phyloP scores from a whole-genome alignment of 2,329 filamentous ascomycete species.

The Aspergillus chevalieri region DNA sequence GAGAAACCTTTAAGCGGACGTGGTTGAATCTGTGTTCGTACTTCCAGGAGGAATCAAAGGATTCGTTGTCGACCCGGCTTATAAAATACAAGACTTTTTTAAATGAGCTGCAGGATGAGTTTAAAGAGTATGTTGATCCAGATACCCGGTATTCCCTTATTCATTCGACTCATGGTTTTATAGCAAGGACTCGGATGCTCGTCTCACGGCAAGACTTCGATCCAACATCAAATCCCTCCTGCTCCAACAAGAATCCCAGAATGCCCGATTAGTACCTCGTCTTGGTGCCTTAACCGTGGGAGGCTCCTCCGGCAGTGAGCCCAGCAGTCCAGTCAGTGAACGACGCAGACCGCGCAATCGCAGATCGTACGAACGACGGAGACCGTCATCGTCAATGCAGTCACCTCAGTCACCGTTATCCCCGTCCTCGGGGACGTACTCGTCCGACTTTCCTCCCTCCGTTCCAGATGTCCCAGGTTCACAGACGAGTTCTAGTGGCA shows the following conservation, averaged over 20 bases:
- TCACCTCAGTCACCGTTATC: slow-evolving; percentile 25
- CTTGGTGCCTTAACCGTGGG: slow-evolving; percentile 22
- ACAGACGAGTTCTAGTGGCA: slow-evolving; percentile 25
- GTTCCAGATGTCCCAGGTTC: slow-evolving; percentile 28
- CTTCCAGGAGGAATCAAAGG: slow-evolving; percentile 43
- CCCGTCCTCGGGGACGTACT: slow-evolving; percentile 23
- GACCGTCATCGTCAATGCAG: slow-evolving; percentile 20
- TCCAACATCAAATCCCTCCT: slow-evolving; percentile 21
- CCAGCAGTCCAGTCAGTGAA: slow-evolving; percentile 22
- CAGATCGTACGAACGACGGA: slow-evolving; percentile 31
- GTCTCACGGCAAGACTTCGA: slow-evolving; percentile 21
- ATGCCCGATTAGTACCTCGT: slow-evolving; percentile 20
- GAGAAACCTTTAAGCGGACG: slow-evolving; percentile 40
- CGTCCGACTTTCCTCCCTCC: slow-evolving; percentile 25
- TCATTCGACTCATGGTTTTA: slow-evolving; percentile 6
- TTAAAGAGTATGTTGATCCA: slow-evolving; percentile 40
- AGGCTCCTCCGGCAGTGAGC: slow-evolving; percentile 16
- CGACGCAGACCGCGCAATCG: slow-evolving; percentile 21
- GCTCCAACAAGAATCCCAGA: slow-evolving; percentile 26
- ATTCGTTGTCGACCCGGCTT: slow-evolving; percentile 43
- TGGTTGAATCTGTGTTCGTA: slow-evolving; percentile 47
- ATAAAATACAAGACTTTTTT: slow-evolving; percentile 48
- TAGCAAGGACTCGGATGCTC: slow-evolving; percentile 23
- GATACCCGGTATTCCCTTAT: not conserved
- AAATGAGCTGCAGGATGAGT: slow-evolving; percentile 37